A percentile compares a stretch with the other conserved stretches of the same genome.
These are phyloP conservation scores for Zarea fungicola DNA, from an alignment of 2,329 filamentous ascomycete species.

Conservation along the genomic window DNA sequence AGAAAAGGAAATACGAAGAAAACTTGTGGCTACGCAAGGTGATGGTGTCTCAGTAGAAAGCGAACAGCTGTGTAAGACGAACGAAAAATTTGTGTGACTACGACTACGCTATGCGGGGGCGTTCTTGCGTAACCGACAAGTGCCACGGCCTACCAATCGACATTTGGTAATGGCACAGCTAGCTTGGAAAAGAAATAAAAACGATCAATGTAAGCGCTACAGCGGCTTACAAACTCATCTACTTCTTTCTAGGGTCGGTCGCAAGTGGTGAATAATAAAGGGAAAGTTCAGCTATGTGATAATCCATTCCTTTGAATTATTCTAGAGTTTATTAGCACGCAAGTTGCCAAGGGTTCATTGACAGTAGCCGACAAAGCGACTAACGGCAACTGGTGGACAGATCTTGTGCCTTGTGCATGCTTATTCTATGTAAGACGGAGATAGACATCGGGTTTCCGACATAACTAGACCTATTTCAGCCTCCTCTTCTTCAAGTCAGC, in stretches of 20 bases:
- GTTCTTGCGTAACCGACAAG: background rate
- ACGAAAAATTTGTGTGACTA: background rate
- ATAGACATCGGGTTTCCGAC: constrained; percentile 3
- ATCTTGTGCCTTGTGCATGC: constrained; percentile 1
- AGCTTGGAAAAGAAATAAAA: background rate
- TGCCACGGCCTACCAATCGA: background rate
- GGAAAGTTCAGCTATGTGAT: too few species aligned
- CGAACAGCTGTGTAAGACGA: too few species aligned
- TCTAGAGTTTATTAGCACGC: too few species aligned
- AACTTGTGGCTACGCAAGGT: too few species aligned
- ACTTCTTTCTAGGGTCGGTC: too few species aligned
- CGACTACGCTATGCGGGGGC: constrained; percentile 3
- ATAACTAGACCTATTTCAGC: background rate
- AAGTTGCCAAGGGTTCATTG: background rate
- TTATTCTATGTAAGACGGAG: background rate
- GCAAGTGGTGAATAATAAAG: too few species aligned
- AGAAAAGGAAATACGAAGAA: background rate
- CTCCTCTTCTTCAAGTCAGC: background rate
- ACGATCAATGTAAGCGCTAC: too few species aligned
- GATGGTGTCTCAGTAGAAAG: too few species aligned
- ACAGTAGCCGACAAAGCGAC: background rate
- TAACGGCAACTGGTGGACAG: background rate
- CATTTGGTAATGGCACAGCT: background rate
- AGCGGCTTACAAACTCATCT: too few species aligned
- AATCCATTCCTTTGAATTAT: too few species aligned